A percentile compares a stretch with the other conserved stretches of the same genome.
phyloP scores from a whole-genome alignment of 352 stramenopile genomes.

The Phytophthora cryptogea region DNA sequence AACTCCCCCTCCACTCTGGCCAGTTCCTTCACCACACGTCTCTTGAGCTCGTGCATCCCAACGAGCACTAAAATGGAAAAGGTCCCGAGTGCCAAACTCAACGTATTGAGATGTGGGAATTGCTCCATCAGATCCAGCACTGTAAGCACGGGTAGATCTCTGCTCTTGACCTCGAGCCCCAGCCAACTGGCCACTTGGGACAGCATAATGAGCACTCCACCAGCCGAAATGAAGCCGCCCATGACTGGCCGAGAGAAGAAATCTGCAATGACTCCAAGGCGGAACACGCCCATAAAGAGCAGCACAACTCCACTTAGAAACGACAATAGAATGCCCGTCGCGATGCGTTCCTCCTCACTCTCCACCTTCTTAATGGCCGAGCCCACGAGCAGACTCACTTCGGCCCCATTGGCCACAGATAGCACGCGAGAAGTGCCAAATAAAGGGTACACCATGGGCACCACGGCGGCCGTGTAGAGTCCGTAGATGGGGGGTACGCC shows the following conservation, averaged over 20 bases:
- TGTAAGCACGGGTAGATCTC: constrained; percentile 59
- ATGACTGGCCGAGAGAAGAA: constrained; percentile 81
- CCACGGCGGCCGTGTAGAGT: constrained; percentile 71
- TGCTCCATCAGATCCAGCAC: constrained; percentile 54
- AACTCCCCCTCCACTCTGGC: constrained; percentile 38
- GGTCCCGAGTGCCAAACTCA: constrained; percentile 55
- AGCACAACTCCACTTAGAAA: constrained; percentile 69
- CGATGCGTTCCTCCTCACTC: constrained; percentile 59
- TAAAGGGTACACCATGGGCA: constrained; percentile 73
- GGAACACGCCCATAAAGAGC: constrained; percentile 56
- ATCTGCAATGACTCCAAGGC: constrained; percentile 63
- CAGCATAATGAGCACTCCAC: constrained; percentile 67
- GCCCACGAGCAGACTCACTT: constrained; percentile 68
- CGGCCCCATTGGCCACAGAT: constrained; percentile 68
- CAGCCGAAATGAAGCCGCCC: constrained; percentile 72
- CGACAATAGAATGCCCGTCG: constrained; percentile 70
- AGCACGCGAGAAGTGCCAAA: constrained; percentile 69
- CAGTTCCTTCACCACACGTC: constrained; percentile 48
- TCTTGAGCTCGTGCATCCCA: constrained; percentile 41
- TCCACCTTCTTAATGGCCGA: constrained; percentile 59
- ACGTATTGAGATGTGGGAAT: constrained; percentile 50
- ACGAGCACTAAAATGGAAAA: constrained; percentile 57
- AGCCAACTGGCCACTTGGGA: constrained; percentile 69
- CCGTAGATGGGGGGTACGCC: constrained; percentile 70
- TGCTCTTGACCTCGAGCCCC: constrained; percentile 50